These are phyloP conservation scores for Akanthomyces dipterigenus DNA, from an alignment of 2,329 filamentous ascomycete species.

Conservation along the genomic window DNA sequence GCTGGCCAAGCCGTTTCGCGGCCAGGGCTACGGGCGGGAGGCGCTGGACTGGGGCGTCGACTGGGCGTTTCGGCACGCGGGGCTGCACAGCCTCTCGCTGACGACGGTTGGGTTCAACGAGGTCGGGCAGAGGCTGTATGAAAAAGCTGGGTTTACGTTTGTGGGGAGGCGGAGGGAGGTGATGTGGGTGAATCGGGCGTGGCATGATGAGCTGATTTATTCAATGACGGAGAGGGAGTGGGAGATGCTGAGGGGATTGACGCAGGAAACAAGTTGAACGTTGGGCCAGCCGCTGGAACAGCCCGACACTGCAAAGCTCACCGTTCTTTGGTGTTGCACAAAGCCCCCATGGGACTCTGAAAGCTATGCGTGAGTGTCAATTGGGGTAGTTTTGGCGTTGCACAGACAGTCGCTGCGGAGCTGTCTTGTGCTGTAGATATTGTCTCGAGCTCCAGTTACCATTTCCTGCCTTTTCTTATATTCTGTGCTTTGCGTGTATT, in stretches of 20 bases:
- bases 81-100: slow-evolving; percentile 9
- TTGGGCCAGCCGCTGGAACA: too few relatives aligned
- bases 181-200: slow-evolving; percentile 3
- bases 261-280: neutral
- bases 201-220: slow-evolving; percentile 12
- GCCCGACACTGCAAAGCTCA: too few relatives aligned
- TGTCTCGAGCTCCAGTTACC: too few relatives aligned
- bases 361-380: too few relatives aligned
- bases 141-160: neutral
- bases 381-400: too few relatives aligned
- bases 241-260: neutral
- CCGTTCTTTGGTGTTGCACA: too few relatives aligned
- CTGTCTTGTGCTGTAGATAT: too few relatives aligned
- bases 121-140: slow-evolving; percentile 5
- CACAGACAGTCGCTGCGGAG: too few relatives aligned
- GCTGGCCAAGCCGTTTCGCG: neutral
- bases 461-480: too few relatives aligned
- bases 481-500: too few relatives aligned
- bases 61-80: slow-evolving; percentile 12
- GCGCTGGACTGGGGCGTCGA: slow-evolving; percentile 13
- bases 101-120: slow-evolving; percentile 8
- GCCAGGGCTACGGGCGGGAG: slow-evolving; percentile 11
- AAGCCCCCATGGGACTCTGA: too few relatives aligned
- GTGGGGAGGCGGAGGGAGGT: slow-evolving; percentile 6
- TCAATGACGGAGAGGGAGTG: slow-evolving; percentile 12